A percentile compares a stretch with the other conserved stretches of the same genome.
phyloP scores from a whole-genome alignment of 139 green algal species.

The Micractinium sp. region DNA sequence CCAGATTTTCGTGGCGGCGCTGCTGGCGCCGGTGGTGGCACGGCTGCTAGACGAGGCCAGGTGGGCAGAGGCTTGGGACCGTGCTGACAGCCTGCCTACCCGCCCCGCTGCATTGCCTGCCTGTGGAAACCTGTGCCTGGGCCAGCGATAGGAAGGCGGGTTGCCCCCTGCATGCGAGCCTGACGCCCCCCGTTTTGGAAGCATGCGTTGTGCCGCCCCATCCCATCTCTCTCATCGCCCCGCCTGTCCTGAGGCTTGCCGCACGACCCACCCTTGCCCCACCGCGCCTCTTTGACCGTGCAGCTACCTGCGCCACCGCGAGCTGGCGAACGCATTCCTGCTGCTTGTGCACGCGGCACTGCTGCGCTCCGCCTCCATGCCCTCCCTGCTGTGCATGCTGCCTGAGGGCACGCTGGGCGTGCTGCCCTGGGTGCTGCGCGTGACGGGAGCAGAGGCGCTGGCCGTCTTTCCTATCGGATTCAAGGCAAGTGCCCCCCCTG shows the following conservation, averaged over 20 bases:
- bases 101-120: background rate
- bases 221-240: no score
- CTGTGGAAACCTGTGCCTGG: no score
- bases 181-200: no score
- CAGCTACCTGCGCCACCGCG: slow-evolving; percentile 21
- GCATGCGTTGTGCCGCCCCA: no score
- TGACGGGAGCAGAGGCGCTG: background rate
- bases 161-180: no score
- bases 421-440: slow-evolving; percentile 17
- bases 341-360: background rate
- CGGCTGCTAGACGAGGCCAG: background rate
- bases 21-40: background rate
- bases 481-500: background rate
- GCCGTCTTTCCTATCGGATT: slow-evolving; percentile 6
- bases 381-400: background rate
- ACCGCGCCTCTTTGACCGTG: background rate
- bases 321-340: background rate
- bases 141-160: no score
- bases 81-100: background rate
- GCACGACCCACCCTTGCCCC: background rate
- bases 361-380: background rate
- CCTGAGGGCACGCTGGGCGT: background rate
- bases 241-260: background rate
- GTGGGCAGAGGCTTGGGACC: background rate
- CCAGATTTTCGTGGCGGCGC: background rate